These are phyloP conservation scores for Nemophila menziesii DNA, from an alignment of 257 asterid species.

Conservation along the genomic window DNA sequence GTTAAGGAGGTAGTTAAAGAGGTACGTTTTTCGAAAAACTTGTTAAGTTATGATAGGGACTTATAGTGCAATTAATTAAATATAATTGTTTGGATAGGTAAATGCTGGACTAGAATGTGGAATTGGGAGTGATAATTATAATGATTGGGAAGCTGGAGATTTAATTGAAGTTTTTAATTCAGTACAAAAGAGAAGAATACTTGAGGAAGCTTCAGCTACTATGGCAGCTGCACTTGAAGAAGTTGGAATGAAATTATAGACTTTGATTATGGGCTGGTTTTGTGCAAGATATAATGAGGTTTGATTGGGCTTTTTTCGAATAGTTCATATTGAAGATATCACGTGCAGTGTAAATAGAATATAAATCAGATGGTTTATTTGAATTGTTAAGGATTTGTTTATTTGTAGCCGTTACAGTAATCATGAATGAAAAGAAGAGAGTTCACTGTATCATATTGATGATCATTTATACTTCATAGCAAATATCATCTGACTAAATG, in stretches of 20 bases:
- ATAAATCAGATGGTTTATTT: conserved; percentile 37
- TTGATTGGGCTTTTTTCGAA: conserved; percentile 8
- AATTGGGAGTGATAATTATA: conserved; percentile 55
- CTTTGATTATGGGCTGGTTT: too few species aligned
- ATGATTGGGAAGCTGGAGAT: conserved; percentile 83
- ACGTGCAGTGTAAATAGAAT: conserved; percentile 69
- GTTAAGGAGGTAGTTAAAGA: conserved; percentile 94
- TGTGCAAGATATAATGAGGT: too few species aligned
- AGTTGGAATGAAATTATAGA: conserved; percentile 35
- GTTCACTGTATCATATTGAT: too few species aligned
- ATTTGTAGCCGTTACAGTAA: conserved; percentile 24
- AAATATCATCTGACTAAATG: too few species aligned
- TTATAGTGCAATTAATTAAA: neutral
- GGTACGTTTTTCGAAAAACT: too few species aligned
- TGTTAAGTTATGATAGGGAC: too few species aligned
- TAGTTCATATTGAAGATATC: conserved; percentile 9
- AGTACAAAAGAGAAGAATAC: conserved; percentile 78
- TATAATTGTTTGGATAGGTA: conserved; percentile 55
- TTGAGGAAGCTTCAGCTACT: conserved; percentile 95
- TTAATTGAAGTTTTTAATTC: conserved; percentile 66
- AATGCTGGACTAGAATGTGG: conserved; percentile 95
- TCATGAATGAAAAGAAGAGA: conserved; percentile 8
- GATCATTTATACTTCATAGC: too few species aligned
- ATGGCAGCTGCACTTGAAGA: conserved; percentile 75
- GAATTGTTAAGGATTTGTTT: conserved; percentile 11